Base-by-base conservation (phyloP, 441 rosid genomes). In the Adansonia gregorii region DNA sequence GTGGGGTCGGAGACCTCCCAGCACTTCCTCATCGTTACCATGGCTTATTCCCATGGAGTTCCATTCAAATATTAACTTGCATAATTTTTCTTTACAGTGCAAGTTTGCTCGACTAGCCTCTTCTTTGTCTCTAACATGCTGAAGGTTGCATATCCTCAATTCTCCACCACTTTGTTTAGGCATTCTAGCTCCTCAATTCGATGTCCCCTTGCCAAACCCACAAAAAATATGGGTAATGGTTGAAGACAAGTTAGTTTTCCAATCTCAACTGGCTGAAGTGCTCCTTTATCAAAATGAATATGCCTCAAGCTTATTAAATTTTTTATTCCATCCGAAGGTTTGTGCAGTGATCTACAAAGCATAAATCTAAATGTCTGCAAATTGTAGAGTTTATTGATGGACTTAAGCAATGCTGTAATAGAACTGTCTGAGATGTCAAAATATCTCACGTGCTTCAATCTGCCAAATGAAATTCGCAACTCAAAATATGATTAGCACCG, bases 1-100 rank as follows among this genome's bases (percentile, higher is more conserved):
- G 35, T 76, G 80, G 46, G 85, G 83, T 39, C 27, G 74, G 22
- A 84, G 81, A 3, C 80, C 71, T 49, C 81, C 81, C 67, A 76
- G 35, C 65, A 82, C 82, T 31, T 59, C 67, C 59, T 82, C 78
- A 68, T 76, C 64, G n/a, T 73, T 79, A 3, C 0, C 9, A 6
- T 9, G 2, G 10, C 10, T 45, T 41, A 58, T 45, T 52, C 43
- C 31, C 5, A 0, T 49, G 3, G 11, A 1, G 2, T 5, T 41
- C 22, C 49, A 7, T 7, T 10, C 0, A 4, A 39, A 76, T 56
- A 1, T 19, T 49, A 78, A 31, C 45, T 52, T 39, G 35, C 22
- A 8, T 39, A 76, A 19, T 4, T 67, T 67, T 41, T 52, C 1
- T n/a, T 67, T 76, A 6, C 31, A 6, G 8, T 15, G 20, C 9